Conservation (phyloP, 2,329 filamentous ascomycete species). For the Chaetomiaceae sp. region DNA sequence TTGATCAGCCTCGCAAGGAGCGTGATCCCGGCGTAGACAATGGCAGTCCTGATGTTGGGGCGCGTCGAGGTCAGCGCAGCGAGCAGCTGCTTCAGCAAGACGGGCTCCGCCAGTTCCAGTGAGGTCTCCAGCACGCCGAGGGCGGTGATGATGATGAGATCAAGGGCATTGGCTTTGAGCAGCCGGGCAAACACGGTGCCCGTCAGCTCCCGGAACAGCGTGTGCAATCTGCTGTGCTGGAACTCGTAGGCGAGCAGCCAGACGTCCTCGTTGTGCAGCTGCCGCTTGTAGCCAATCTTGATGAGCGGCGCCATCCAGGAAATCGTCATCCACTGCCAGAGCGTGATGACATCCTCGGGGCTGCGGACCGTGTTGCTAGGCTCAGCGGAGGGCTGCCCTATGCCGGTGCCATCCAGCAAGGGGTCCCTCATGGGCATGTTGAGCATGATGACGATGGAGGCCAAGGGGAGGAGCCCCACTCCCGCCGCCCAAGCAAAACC, state of each 20-base stretch:
- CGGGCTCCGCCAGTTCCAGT: constrained; percentile 52
- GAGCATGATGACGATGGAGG: constrained; percentile 49
- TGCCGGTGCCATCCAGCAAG: constrained; percentile 44
- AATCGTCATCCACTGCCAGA: constrained; percentile 81
- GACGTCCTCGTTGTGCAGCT: constrained; percentile 72
- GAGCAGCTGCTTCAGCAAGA: constrained; percentile 67
- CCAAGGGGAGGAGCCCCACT: constrained; percentile 37
- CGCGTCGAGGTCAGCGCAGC: constrained; percentile 54
- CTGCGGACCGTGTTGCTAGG: constrained; percentile 58
- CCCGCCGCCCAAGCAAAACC: constrained; percentile 25
- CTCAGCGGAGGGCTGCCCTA: constrained; percentile 50
- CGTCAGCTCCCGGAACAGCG: constrained; percentile 63
- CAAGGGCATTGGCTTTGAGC: constrained; percentile 69
- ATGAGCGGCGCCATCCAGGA: constrained; percentile 78
- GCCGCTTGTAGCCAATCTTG: constrained; percentile 52
- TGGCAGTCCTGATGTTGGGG: constrained; percentile 47
- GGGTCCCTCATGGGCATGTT: constrained; percentile 66
- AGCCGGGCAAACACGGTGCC: constrained; percentile 68
- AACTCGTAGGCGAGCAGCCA: constrained; percentile 77
- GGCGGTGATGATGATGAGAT: constrained; percentile 61
- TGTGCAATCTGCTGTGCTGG: constrained; percentile 69
- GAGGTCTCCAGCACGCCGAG: constrained; percentile 59
- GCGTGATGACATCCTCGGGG: constrained; percentile 71
- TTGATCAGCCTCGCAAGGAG: constrained; percentile 55
- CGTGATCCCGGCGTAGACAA: constrained; percentile 60